Evolutionary conservation across 805 yeast genomes (phyloP).

Genomic region (Lachancea sp.): DNA sequence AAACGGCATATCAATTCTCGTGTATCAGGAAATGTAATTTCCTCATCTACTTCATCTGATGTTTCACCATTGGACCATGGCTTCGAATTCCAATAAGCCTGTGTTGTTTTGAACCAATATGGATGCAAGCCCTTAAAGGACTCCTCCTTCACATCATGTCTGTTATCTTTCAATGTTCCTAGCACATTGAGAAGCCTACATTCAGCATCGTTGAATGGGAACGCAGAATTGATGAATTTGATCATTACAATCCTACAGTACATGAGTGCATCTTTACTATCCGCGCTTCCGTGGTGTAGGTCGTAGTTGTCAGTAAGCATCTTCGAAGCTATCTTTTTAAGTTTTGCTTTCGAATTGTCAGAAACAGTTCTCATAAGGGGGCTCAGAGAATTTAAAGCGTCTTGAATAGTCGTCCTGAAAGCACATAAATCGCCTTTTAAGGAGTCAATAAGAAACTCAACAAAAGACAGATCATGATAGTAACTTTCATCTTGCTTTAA

Average conservation of each 20-base stretch:
- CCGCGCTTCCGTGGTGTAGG: slow-evolving; percentile 16
- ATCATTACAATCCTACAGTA: slow-evolving; percentile 58
- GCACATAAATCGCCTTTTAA: slow-evolving; percentile 58
- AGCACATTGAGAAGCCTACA: slow-evolving; percentile 63
- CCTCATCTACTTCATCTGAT: background rate
- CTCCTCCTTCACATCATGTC: slow-evolving; percentile 74
- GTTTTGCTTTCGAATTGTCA: slow-evolving; percentile 32
- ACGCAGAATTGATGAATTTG: slow-evolving; percentile 56
- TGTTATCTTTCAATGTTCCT: slow-evolving; percentile 52
- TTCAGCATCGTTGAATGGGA: slow-evolving; percentile 59
- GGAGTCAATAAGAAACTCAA: slow-evolving; percentile 66
- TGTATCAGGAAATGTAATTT: background rate
- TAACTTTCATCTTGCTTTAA: slow-evolving; percentile 42
- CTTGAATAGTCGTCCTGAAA: slow-evolving; percentile 62
- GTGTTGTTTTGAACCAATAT: slow-evolving; percentile 59
- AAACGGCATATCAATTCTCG: background rate
- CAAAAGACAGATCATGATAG: slow-evolving; percentile 41
- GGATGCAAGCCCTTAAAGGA: slow-evolving; percentile 78
- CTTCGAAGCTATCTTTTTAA: slow-evolving; percentile 37
- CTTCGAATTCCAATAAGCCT: slow-evolving; percentile 9
- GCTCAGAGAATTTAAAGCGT: slow-evolving; percentile 55
- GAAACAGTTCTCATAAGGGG: slow-evolving; percentile 41
- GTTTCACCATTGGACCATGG: background rate
- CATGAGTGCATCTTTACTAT: slow-evolving; percentile 34
- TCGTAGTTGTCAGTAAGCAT: slow-evolving; percentile 35